phyloP scores from a whole-genome alignment of 169 alveolate species.

The Toxoplasma gondii region DNA sequence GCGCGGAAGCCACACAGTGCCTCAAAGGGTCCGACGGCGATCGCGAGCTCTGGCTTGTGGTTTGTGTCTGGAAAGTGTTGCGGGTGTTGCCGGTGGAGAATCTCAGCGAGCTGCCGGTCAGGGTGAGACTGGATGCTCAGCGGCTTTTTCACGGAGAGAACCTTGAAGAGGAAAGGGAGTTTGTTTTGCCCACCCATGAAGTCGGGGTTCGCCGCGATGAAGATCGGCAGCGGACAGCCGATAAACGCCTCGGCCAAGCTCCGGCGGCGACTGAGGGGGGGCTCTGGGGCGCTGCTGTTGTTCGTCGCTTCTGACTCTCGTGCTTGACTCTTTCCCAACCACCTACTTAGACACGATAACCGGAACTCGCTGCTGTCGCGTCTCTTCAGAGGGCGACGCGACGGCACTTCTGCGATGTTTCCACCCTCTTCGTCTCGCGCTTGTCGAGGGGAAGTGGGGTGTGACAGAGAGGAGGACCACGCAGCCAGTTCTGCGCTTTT shows the following conservation, averaged over 20 bases:
- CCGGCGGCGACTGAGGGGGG: background rate
- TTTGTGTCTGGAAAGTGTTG: constrained; percentile 88
- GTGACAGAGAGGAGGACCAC: background rate
- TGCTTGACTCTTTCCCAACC: background rate
- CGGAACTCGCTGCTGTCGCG: constrained; percentile 15
- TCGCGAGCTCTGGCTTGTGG: constrained; percentile 90
- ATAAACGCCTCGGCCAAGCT: background rate
- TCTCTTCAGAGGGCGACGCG: background rate
- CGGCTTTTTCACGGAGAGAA: constrained; percentile 87
- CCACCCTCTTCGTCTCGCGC: background rate
- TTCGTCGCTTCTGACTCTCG: background rate
- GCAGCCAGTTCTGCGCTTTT: background rate
- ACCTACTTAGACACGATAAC: background rate
- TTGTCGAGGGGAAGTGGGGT: no score
- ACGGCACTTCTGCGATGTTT: background rate
- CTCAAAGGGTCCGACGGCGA: constrained; percentile 88
- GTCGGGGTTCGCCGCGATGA: background rate
- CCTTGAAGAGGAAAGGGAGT: constrained; percentile 83
- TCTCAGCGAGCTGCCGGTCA: constrained; percentile 83
- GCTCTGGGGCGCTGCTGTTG: background rate
- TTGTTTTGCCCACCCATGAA: background rate
- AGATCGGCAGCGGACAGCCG: background rate
- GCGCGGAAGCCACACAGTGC: constrained; percentile 86
- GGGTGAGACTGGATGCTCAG: constrained; percentile 93
- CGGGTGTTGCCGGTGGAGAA: constrained; percentile 82